These are phyloP conservation scores for Danielia reshetovae DNA, from an alignment of 805 yeast genomes.

Conservation along the genomic window DNA sequence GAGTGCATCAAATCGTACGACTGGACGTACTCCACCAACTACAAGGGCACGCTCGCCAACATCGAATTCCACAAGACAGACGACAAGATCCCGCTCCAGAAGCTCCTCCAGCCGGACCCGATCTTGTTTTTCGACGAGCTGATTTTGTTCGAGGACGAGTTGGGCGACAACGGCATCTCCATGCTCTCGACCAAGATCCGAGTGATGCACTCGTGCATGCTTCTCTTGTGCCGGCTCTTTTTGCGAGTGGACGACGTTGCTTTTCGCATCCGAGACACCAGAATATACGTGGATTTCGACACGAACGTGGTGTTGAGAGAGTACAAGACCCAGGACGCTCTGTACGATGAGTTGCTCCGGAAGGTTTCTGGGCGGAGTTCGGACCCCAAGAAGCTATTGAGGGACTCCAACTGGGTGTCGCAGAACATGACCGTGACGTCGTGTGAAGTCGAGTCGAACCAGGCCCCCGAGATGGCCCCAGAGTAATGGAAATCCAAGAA, in stretches of 20 bases:
- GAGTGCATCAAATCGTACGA: slow-evolving; percentile 80
- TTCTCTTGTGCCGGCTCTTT: slow-evolving; percentile 73
- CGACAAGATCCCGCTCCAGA: slow-evolving; percentile 60
- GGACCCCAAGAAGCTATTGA: slow-evolving; percentile 47
- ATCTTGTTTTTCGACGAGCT: slow-evolving; percentile 87
- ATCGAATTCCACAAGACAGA: slow-evolving; percentile 19
- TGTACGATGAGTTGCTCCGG: slow-evolving; percentile 28
- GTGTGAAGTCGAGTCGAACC: slow-evolving; percentile 13
- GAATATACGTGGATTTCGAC: slow-evolving; percentile 76
- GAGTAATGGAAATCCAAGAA: background rate
- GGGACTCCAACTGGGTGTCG: slow-evolving; percentile 75
- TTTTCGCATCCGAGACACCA: slow-evolving; percentile 77
- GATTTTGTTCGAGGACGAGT: slow-evolving; percentile 87
- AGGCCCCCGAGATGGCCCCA: slow-evolving; percentile 1
- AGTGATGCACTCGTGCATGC: slow-evolving; percentile 79
- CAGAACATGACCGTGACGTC: slow-evolving; percentile 51
- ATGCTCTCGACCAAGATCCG: slow-evolving; percentile 74
- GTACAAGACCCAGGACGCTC: slow-evolving; percentile 56
- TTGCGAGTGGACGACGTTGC: slow-evolving; percentile 87
- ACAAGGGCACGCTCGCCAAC: slow-evolving; percentile 54
- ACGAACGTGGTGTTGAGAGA: slow-evolving; percentile 67
- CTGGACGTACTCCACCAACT: slow-evolving; percentile 90
- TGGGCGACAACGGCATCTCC: slow-evolving; percentile 93
- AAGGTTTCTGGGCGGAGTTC: slow-evolving; percentile 21
- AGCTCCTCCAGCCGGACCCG: slow-evolving; percentile 72